These are phyloP conservation scores for Cystofilobasidium ferigula DNA, from an alignment of 768 basidiomycete genomes.

Conservation along the genomic window DNA sequence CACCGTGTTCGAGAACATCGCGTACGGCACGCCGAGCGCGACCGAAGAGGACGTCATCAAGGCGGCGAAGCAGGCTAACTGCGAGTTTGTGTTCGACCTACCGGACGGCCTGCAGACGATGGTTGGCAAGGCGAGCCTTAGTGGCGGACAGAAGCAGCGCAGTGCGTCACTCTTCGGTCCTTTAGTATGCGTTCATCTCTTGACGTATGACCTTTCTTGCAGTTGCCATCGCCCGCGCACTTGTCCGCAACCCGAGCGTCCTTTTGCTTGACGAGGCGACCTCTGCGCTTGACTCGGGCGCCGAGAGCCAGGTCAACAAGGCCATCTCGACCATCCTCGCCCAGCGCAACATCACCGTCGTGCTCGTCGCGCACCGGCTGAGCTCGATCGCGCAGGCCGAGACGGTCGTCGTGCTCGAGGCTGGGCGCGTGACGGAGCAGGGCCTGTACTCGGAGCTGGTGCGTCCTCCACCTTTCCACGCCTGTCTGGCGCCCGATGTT, in stretches of 20 bases:
- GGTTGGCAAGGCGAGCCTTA: conserved; percentile 30
- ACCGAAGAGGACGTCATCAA: conserved; percentile 20
- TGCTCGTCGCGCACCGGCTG: conserved; percentile 25
- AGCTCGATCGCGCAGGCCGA: conserved; percentile 25
- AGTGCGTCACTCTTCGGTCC: conserved; percentile 14
- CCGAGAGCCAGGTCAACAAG: conserved; percentile 23
- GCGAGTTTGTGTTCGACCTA: conserved; percentile 28
- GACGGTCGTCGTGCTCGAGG: conserved; percentile 22
- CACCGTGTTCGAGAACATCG: conserved; percentile 32
- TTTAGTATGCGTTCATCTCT: conserved; percentile 43
- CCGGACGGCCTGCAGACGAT: conserved; percentile 17
- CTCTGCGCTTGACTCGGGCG: conserved; percentile 17
- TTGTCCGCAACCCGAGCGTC: conserved; percentile 25
- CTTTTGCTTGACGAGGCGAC: conserved; percentile 13
- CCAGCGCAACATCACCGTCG: conserved; percentile 15
- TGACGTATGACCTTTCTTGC: not conserved
- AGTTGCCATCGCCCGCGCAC: conserved; percentile 20
- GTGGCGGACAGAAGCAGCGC: conserved; percentile 45
- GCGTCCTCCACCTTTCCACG: not conserved
- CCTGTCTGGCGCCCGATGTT: not conserved
- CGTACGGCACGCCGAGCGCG: conserved; percentile 25
- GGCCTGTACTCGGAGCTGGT: conserved; percentile 22
- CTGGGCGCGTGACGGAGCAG: conserved; percentile 21
- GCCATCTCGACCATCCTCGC: conserved; percentile 25
- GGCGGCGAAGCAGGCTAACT: conserved; percentile 21